phyloP scores from a whole-genome alignment of 768 basidiomycete genomes.

The Leccinum fibrillosum region DNA sequence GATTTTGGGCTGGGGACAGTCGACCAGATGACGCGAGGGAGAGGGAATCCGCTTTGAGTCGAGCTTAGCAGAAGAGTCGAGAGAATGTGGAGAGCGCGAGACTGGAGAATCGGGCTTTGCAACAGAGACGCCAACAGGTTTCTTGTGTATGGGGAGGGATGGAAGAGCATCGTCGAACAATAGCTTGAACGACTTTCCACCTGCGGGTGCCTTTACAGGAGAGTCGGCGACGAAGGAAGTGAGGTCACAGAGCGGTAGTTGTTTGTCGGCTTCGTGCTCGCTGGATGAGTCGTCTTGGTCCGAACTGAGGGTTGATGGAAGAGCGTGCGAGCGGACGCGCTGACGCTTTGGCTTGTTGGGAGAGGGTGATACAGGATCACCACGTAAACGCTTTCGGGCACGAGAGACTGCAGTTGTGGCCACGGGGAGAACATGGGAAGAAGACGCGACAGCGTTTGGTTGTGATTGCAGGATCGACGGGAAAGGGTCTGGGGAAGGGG shows the following conservation, averaged over 20 bases:
- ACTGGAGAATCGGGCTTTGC: slow-evolving; percentile 25
- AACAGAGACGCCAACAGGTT: neutral
- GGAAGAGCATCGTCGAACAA: slow-evolving; percentile 58
- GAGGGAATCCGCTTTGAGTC: slow-evolving; percentile 4
- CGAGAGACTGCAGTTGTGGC: slow-evolving; percentile 51
- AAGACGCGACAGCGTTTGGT: slow-evolving; percentile 1
- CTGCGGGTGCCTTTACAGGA: slow-evolving; percentile 58
- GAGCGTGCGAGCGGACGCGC: slow-evolving; percentile 45
- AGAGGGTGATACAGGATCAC: slow-evolving; percentile 81
- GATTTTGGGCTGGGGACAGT: slow-evolving; percentile 4
- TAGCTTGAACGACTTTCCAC: slow-evolving; percentile 60
- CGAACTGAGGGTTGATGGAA: slow-evolving; percentile 36
- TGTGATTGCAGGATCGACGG: slow-evolving; percentile 29
- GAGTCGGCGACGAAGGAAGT: slow-evolving; percentile 67
- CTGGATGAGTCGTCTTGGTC: slow-evolving; percentile 28
- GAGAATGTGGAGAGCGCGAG: neutral
- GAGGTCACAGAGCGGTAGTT: slow-evolving; percentile 23
- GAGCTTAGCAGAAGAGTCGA: neutral
- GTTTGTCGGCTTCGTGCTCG: slow-evolving; percentile 36
- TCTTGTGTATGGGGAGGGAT: slow-evolving; percentile 17
- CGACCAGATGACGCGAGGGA: neutral
- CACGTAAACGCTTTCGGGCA: slow-evolving; percentile 77
- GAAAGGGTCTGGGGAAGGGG: slow-evolving; percentile 41
- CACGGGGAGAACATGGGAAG: slow-evolving; percentile 18
- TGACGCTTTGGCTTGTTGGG: slow-evolving; percentile 74